These are phyloP conservation scores for Dipodascopsis tothii DNA, from an alignment of 805 yeast genomes.

Conservation along the genomic window DNA sequence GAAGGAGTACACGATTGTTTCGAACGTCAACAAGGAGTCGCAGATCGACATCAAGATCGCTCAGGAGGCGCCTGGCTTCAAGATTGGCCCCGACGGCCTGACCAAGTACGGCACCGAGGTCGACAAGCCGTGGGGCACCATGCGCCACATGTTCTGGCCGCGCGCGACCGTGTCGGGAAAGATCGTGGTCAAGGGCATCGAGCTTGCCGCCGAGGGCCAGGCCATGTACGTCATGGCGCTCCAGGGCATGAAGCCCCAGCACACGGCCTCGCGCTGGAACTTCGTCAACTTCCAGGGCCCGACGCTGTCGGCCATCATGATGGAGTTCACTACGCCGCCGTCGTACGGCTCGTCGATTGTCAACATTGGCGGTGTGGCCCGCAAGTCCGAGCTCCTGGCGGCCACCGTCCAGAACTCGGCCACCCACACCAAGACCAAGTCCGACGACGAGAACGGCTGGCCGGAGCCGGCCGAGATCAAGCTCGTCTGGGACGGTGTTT, in stretches of 20 bases:
- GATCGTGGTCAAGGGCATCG: conserved; percentile 40
- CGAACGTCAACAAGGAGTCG: conserved; percentile 62
- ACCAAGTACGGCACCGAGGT: conserved; percentile 81
- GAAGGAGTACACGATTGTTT: conserved; percentile 44
- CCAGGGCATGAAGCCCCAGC: conserved; percentile 99
- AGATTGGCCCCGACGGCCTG: conserved; percentile 81
- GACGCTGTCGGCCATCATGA: conserved; percentile 64
- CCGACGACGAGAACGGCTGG: conserved; percentile 83
- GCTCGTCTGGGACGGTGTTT: conserved; percentile 49
- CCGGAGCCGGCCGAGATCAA: conserved; percentile 65
- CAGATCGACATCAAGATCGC: conserved; percentile 60
- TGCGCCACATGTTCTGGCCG: conserved; percentile 97
- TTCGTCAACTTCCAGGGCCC: conserved; percentile 81
- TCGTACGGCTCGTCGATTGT: conserved; percentile 81
- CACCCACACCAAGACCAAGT: conserved; percentile 46
- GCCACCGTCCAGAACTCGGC: conserved; percentile 62
- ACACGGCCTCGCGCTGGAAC: conserved; percentile 96
- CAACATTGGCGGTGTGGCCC: conserved; percentile 65
- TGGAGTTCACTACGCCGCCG: conserved; percentile 93
- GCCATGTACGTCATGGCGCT: conserved; percentile 92
- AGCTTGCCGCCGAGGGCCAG: conserved; percentile 33
- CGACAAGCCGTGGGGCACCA: conserved; percentile 88
- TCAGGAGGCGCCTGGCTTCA: conserved; percentile 67
- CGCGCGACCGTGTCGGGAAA: conserved; percentile 66
- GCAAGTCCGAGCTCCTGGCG: conserved; percentile 53